Base-by-base conservation (phyloP, 164 flowering plant genomes). In the Nelumbo lutea region DNA sequence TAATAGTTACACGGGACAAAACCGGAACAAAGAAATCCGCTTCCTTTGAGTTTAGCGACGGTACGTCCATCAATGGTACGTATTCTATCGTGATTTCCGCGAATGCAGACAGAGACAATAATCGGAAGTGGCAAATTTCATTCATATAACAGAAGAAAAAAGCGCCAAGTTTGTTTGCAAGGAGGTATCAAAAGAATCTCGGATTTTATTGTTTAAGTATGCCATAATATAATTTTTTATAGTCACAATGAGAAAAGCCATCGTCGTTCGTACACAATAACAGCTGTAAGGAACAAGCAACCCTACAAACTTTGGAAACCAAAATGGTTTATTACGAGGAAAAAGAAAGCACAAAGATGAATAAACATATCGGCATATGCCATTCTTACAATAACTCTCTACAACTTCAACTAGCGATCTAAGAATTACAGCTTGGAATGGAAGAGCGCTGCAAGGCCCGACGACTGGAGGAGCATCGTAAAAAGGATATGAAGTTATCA, bases 241-340 rank as follows among this genome's bases (percentile, higher is more conserved):
- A 45, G 15, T 47, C 9, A 50, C 6, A 42, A 65, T 10, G 39
- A 65, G 9, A 51, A 51, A 42, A 63, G 66, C 11, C 41, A 15
- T 14, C 39, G 13, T 41, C 62, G 43, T 42, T 41, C 52, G 40
- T 40, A 60, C 64, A 46, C 55, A 43, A 40, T 59, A 73, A 73
- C 66, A 72, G 75, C 75, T 61, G 74, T 6, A 67, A 61, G 52
- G 47, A 60, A 61, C 59, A 52, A 65, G 47, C 65, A 67, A 45
- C 45, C 60, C 45, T 41, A 40, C 2, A 42, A 15, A 51, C 59
- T 10, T 9, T 5, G 2, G 57, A 15, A 51, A 15, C 72, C 53
- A 62, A 56, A 15, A 43, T 38, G 60, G 15, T 45, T 52, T 52
- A 64, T 27, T 27, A 27, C 27, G 27, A 64, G 8, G 50, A 47